Base-by-base conservation (phyloP, 75 land plant genomes). In the Pinus tabuliformis region DNA sequence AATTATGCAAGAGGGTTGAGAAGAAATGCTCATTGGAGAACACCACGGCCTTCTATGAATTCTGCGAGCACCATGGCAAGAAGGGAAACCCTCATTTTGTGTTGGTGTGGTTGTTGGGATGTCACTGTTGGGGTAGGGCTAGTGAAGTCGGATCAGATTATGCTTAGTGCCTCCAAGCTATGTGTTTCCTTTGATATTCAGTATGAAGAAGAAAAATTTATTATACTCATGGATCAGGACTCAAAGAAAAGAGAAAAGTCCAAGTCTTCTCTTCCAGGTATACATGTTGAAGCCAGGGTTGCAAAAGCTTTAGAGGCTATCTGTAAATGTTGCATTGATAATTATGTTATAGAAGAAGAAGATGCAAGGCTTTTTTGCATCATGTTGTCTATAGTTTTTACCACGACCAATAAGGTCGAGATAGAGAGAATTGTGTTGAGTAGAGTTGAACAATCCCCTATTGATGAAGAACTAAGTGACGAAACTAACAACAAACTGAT, bases 71-170 rank as follows among this genome's bases (percentile, higher is more conserved):
- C 24, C 88, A 89, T 28, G 99, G 97, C 78, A 75, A 75, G 91
- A 86, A 83, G 62, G 98, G 98, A 49, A 96, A 91, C 72, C 93
- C 99, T 18, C 78, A 89, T 77, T 92, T 87, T 84, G 93, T 97
- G 45, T 77, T 97, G 33, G 30, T 90, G 11, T 97, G 98, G 78
- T 97, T 26, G 99, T 73, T 97, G 99, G 99, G 78, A 91, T 75
- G 93, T 93, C 16, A 95, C 97, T 3, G 80, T 96, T 17, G 97
- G 99, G 64, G 99, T 92, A 70, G 98, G 98, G n/a, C 76, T 94
- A 11, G 86, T 97, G 57, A 97, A 92, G 78, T 87, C 91, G 21
- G 99, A 97, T 85, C 98, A 97, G 58, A 86, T 97, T 45, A 58
- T 89, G 58, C 86, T 89, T 57, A 91, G 91, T 26, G 98, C 89